Evolutionary conservation across 331 rosid species (phyloP), one percentile per base, ranked within the genome.

Genomic region (Erythrophleum ivorense): DNA sequence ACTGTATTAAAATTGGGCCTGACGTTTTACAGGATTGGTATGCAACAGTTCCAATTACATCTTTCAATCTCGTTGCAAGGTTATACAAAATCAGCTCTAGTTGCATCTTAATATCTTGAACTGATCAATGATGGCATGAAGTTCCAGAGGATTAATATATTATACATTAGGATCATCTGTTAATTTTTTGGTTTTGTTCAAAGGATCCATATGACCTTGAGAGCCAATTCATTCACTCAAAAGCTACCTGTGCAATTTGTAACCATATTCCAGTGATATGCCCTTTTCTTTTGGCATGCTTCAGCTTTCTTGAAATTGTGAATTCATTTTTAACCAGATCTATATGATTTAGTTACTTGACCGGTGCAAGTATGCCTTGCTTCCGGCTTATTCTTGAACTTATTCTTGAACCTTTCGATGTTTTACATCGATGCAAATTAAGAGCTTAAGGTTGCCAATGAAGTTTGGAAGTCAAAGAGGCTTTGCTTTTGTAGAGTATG

Each of bases 401-500:
- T 29, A 50, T 68, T 73, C 75, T 12, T 72, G 63, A 14, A 7
- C 29, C 69, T 21, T 33, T 59, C 77, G 75, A 69, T 75, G 19
- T 29, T 33, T 73, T 52, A 29, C 59, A 64, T 45, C 57, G 6
- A 14, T 84, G 76, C 94, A 96, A 98, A 75, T 94, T 79, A 96
- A 96, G 86, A 94, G 99, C 82, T 75, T 94, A 82, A 88, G 98
- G 87, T 83, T 96, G 80, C 99, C 99, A 58, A 88, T 82, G 94
- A 92, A 91, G 86, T 86, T 91, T 46, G 98, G 97, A 72, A 91
- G 74, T 73, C 99, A 92, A 80, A 93, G 98, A 85, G 98, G 98
- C 5, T 95, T 95, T 89, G 97, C 96, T 65, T 95, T 95, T 85
- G 96, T 95, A 66, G 98, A 93, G 84, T 95, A 82, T 85, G 92